Evolutionary conservation across 257 asterid genomes (phyloP).

Genomic region (Solanum neorickii): DNA sequence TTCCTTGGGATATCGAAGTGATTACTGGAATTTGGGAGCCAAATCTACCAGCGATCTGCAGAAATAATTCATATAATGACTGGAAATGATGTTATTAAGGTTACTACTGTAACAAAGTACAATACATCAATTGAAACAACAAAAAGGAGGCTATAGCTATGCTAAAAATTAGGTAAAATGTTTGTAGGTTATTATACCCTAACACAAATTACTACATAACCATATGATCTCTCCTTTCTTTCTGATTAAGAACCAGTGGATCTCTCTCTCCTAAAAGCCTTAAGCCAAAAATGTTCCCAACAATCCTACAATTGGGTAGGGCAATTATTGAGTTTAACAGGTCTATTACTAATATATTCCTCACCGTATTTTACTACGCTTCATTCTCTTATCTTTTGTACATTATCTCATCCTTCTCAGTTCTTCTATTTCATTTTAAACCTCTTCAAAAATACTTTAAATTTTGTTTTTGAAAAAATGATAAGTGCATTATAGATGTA

Average conservation of each 20-base stretch:
- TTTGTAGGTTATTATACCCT: not conserved
- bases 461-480: not conserved
- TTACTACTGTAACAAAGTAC: not conserved
- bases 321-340: not conserved
- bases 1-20: constrained; percentile 49
- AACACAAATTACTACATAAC: not conserved
- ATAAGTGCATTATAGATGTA: not conserved
- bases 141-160: not conserved
- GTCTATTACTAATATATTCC: not conserved
- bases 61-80: not conserved
- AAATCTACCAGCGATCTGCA: constrained; percentile 53
- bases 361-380: not conserved
- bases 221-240: not conserved
- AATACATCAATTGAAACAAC: not conserved
- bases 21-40: constrained; percentile 47
- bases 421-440: not conserved
- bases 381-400: not conserved
- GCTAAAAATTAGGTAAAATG: not conserved
- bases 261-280: not conserved
- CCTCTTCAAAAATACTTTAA: not conserved
- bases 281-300: not conserved
- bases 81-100: not conserved
- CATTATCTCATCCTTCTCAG: not conserved
- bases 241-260: not conserved
- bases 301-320: not conserved